Conservation (phyloP, 2,329 filamentous ascomycete species). For the Neonectria magnoliae region DNA sequence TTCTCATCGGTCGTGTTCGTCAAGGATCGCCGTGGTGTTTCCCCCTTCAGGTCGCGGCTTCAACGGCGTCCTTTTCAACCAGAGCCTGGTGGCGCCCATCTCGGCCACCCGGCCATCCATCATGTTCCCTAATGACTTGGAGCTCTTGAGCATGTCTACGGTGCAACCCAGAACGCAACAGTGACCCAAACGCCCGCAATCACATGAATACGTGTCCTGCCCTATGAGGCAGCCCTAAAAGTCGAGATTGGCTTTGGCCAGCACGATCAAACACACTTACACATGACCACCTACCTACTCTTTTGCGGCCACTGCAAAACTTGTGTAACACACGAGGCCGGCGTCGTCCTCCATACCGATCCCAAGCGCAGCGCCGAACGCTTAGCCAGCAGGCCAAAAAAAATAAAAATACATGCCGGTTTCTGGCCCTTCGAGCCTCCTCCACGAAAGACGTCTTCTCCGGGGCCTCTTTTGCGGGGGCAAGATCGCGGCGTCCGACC, state of each 20-base stretch:
- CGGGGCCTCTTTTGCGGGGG: conserved; percentile 87
- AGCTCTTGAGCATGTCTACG: conserved; percentile 86
- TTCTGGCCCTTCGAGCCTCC: background rate
- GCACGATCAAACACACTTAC: conserved; percentile 72
- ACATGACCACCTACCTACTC: conserved; percentile 73
- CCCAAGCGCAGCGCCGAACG: conserved; percentile 39
- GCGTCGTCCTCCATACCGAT: background rate
- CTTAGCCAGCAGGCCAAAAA: background rate
- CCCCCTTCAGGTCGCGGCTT: conserved; percentile 57
- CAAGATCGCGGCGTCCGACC: conserved; percentile 65
- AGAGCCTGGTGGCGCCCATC: conserved; percentile 79
- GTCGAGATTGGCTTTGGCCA: conserved; percentile 85
- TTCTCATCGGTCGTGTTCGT: no score
- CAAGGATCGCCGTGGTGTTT: conserved; percentile 61
- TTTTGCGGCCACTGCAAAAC: conserved; percentile 59
- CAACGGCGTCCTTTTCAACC: conserved; percentile 78
- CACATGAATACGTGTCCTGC: conserved; percentile 78
- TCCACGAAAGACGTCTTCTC: conserved; percentile 53
- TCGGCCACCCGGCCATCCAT: conserved; percentile 76
- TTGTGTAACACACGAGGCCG: background rate
- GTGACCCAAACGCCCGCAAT: conserved; percentile 81
- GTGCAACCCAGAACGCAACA: conserved; percentile 74
- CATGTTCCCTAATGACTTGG: conserved; percentile 80
- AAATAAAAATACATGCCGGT: background rate
- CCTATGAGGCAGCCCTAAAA: conserved; percentile 76